A percentile compares a stretch with the other conserved stretches of the same genome.
Evolutionary conservation across 345 rosid species (phyloP).

Genomic region (Cardamine occulta): DNA sequence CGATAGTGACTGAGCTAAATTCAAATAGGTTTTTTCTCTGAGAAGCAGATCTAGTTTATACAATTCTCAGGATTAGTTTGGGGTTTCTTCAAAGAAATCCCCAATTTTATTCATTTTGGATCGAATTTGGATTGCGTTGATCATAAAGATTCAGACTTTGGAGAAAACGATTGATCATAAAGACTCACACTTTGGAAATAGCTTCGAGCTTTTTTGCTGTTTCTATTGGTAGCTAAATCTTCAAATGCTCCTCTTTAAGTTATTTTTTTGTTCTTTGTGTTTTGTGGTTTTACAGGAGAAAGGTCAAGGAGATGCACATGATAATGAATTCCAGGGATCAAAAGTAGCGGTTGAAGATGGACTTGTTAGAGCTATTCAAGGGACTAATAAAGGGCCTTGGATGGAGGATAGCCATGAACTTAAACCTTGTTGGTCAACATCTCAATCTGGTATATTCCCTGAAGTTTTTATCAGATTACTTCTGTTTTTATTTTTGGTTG

Average conservation of each 20-base stretch:
- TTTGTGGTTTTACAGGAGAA: constrained; percentile 51
- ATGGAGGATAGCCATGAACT: constrained; percentile 59
- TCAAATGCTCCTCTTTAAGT: constrained; percentile 8
- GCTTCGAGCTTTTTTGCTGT: constrained; percentile 17
- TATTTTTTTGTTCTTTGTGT: not conserved
- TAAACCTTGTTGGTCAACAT: constrained; percentile 73
- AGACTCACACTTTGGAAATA: constrained; percentile 29
- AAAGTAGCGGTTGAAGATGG: constrained; percentile 57
- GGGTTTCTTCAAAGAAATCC: not conserved
- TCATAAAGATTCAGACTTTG: constrained; percentile 36
- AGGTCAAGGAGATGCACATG: constrained; percentile 68
- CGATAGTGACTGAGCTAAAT: constrained; percentile 30
- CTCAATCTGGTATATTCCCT: constrained; percentile 53
- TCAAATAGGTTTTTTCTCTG: constrained; percentile 3
- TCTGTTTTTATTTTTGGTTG: not conserved
- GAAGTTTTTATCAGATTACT: not conserved
- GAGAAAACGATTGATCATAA: constrained; percentile 4
- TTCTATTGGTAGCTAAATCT: constrained; percentile 3
- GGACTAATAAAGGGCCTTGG: constrained; percentile 71
- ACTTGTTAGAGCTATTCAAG: constrained; percentile 46
- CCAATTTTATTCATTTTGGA: constrained; percentile 18
- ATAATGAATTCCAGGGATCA: constrained; percentile 57
- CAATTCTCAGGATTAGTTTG: not conserved
- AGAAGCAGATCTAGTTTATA: constrained; percentile 27
- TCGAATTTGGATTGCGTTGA: constrained; percentile 10